Percentiles rank a stretch among this genome's conserved stretches.
Conservation (phyloP, 2,329 filamentous ascomycete genomes). For the Fusarium sp. region DNA sequence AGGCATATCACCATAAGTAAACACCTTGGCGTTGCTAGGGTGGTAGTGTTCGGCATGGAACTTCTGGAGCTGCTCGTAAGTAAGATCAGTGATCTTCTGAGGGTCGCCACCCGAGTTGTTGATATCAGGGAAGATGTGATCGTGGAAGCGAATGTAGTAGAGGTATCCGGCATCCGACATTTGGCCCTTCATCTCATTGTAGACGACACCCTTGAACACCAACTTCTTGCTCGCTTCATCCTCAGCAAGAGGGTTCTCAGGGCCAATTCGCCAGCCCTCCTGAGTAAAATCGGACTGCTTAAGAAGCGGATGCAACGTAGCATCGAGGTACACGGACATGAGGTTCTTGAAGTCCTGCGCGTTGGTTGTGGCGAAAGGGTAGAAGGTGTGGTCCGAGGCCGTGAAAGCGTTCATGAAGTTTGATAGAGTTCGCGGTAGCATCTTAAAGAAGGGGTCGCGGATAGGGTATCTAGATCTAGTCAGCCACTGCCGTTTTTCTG, state of each 20-base stretch:
- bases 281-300: slow-evolving; percentile 93
- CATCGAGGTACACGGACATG: slow-evolving; percentile 95
- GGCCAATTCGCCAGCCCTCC: slow-evolving; percentile 95
- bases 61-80: slow-evolving; percentile 83
- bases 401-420: slow-evolving; percentile 99
- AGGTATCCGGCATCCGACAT: slow-evolving; percentile 97
- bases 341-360: slow-evolving; percentile 94
- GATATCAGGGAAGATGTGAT: slow-evolving; percentile 91
- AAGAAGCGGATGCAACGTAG: slow-evolving; percentile 86
- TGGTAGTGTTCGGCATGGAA: slow-evolving; percentile 96
- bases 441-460: slow-evolving; percentile 99
- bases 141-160: slow-evolving; percentile 94
- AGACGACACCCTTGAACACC: slow-evolving; percentile 97
- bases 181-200: slow-evolving; percentile 99
- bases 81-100: slow-evolving; percentile 93
- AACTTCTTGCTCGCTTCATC: slow-evolving; percentile 69
- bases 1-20: slow-evolving; percentile 95
- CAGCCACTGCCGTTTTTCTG: slow-evolving; percentile 35
- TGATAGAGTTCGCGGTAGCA: slow-evolving; percentile 96
- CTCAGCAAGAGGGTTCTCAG: slow-evolving; percentile 78
- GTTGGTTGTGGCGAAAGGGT: slow-evolving; percentile 97
- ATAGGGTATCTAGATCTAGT: slow-evolving; percentile 81
- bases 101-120: slow-evolving; percentile 98
- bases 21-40: slow-evolving; percentile 93
- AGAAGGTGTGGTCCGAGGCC: slow-evolving; percentile 93